A percentile compares a stretch with the other conserved stretches of the same genome.
These are phyloP conservation scores for Chimonanthus praecox DNA, from an alignment of 164 flowering plant genomes.

Conservation along the genomic window DNA sequence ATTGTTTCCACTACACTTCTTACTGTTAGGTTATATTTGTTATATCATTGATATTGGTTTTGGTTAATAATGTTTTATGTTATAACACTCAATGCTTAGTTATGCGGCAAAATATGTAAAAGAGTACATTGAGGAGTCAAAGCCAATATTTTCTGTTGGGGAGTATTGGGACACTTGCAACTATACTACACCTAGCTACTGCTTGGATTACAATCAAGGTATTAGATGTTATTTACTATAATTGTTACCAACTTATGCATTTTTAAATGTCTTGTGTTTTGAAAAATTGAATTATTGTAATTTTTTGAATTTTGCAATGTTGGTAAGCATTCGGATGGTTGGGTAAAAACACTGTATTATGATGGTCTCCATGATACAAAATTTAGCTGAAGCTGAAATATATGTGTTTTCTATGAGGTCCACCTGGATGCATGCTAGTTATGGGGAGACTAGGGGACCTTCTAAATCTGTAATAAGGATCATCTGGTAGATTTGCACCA, in stretches of 20 bases:
- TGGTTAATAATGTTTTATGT: neutral
- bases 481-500: no score
- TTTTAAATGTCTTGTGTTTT: neutral
- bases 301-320: neutral
- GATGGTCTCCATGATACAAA: no score
- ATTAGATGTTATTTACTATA: neutral
- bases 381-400: no score
- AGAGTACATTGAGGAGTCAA: conserved; percentile 73
- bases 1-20: neutral
- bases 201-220: conserved; percentile 93
- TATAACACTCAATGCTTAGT: conserved; percentile 23
- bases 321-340: neutral
- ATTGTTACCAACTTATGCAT: no score
- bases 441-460: no score
- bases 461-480: no score
- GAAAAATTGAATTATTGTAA: neutral
- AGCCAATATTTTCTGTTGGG: conserved; percentile 84
- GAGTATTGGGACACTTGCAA: conserved; percentile 97
- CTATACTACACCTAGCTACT: conserved; percentile 34
- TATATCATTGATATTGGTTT: neutral
- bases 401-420: no score
- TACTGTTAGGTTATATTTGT: neutral
- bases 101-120: conserved; percentile 84
- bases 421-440: no score
- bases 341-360: no score